Percentiles rank a stretch among this genome's conserved stretches.
phyloP scores from a whole-genome alignment of 306 rosid species.

The Herpetospermum pedunculosum region DNA sequence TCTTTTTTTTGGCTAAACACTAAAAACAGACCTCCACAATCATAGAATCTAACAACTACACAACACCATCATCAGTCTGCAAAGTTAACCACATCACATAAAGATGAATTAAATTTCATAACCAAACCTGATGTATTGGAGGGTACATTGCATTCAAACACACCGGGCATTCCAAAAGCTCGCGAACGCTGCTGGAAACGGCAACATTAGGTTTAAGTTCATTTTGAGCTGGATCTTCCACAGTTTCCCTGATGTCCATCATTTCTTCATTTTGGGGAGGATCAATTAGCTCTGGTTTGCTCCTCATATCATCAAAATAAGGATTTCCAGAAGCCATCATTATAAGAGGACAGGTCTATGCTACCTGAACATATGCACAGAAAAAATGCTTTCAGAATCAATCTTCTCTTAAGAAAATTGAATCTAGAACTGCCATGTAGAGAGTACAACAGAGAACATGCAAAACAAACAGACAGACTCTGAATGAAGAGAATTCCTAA shows the following conservation, averaged over 20 bases:
- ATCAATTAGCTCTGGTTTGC: constrained; percentile 60
- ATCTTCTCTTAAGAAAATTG: background rate
- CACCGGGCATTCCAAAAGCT: constrained; percentile 93
- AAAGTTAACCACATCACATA: background rate
- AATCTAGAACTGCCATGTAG: background rate
- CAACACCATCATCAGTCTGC: background rate
- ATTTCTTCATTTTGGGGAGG: constrained; percentile 64
- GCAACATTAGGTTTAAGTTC: constrained; percentile 42
- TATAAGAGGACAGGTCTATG: background rate
- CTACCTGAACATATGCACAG: background rate
- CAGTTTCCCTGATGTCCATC: constrained; percentile 41
- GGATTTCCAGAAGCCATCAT: constrained; percentile 58
- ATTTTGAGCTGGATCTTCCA: constrained; percentile 40
- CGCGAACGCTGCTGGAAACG: constrained; percentile 80
- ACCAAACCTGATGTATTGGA: constrained; percentile 82
- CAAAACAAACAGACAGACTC: background rate
- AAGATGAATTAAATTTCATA: background rate
- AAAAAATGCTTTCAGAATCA: background rate
- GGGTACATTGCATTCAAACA: constrained; percentile 94
- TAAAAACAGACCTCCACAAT: background rate
- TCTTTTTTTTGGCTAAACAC: background rate
- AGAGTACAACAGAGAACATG: background rate
- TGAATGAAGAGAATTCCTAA: background rate
- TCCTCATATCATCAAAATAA: constrained; percentile 54
- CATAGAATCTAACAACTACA: constrained; percentile 1